Evolutionary conservation across 2,329 filamentous ascomycete genomes (phyloP).

Genomic region (Leptographium lundbergii): DNA sequence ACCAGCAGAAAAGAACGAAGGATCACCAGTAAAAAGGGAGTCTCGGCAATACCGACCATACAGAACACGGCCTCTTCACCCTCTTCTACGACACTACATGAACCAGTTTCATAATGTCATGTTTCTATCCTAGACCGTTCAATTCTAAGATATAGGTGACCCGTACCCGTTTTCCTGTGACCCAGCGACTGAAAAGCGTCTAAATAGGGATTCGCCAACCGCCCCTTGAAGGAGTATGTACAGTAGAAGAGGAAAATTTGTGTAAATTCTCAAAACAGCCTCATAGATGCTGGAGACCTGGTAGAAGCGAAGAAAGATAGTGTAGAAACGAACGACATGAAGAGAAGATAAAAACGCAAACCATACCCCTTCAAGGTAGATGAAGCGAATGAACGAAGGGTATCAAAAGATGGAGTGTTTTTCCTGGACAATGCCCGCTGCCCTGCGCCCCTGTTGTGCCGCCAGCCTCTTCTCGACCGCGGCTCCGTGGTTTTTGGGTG

Average conservation of each 20-base stretch:
- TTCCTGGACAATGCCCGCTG: slow-evolving; percentile 4
- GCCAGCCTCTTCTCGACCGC: neutral
- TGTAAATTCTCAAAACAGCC: neutral
- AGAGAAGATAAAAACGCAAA: slow-evolving; percentile 1
- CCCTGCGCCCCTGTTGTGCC: slow-evolving; percentile 2
- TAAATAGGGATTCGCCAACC: neutral
- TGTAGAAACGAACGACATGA: neutral
- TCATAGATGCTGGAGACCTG: neutral
- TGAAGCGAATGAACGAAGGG: slow-evolving; percentile 11
- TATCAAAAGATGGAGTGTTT: slow-evolving; percentile 8
- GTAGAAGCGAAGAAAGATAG: neutral
- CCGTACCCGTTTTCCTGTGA: neutral
- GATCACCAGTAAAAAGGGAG: too few species aligned
- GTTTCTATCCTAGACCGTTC: neutral
- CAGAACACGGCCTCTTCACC: too few species aligned
- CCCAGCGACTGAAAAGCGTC: neutral
- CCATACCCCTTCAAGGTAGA: slow-evolving; percentile 4
- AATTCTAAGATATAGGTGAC: neutral
- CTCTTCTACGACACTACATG: too few species aligned
- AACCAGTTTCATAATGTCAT: neutral
- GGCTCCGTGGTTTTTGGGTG: neutral
- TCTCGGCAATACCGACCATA: too few species aligned
- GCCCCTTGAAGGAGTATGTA: slow-evolving; percentile 1
- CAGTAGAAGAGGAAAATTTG: slow-evolving; percentile 1
- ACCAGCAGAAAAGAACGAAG: too few species aligned